Base-by-base conservation (phyloP, 495 filamentous ascomycete species). In the Penicillium soppii region DNA sequence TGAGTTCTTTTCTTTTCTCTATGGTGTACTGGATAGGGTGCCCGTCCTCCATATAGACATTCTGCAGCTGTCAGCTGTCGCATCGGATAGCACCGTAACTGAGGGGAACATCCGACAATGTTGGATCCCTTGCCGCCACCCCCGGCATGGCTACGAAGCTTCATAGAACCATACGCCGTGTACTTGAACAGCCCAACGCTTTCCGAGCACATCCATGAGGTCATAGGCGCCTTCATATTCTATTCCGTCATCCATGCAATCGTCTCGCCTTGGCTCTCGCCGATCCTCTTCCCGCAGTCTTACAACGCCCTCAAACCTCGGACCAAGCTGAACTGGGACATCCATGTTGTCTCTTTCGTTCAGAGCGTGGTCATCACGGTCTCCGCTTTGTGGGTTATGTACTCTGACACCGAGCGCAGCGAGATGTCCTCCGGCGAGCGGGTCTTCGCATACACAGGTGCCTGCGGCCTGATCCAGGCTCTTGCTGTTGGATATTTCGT, bases 401-500 rank as follows among this genome's bases (percentile, higher is more conserved):
- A 76, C 59, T 63, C 54, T 36, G 94, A 97, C 69, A 68, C 85
- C 38, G 90, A 96, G 73, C 80, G 94, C 47, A 75, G 67, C 52
- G 71, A 67, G 27, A 92, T 92, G 85, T 78, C 80, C 49, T 80
- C 78, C 68, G 73, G 82, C 40, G 84, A 89, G 68, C 82, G 92
- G n/a, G 78, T 97, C 30, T 96, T 86, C 78, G 95, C 90, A 8
- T 97, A 99, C 65, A 91, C 87, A 9, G 89, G 90, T 8, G 81
- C 75, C n/a, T 79, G 78, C 16, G 92, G 89, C 21, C 77, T 97
- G 71, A 83, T 96, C 47, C 87, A 91, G 65, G 89, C 83, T 13
- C 78, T 96, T 50, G 94, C 91, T 0, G 77, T 82, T 1, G 94
- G 95, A n/a, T 99, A 99, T 68, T 99, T 99, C 58, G 62, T 97